These are phyloP conservation scores for Pleurozium schreberi DNA, from an alignment of 225 moss, liverwort and hornwort genomes.

Conservation along the genomic window DNA sequence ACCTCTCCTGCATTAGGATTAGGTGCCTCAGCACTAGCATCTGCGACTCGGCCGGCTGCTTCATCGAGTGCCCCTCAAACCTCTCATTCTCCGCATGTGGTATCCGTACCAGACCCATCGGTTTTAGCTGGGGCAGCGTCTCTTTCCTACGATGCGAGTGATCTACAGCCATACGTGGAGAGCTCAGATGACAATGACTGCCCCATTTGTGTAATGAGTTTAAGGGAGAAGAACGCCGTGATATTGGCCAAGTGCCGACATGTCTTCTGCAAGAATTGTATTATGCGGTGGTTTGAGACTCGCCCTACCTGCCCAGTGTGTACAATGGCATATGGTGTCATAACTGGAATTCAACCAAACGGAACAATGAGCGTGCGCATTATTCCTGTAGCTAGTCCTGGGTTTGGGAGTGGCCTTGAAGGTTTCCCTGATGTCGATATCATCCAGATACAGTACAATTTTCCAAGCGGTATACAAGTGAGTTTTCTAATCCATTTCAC, in stretches of 20 bases:
- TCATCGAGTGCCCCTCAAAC: neutral
- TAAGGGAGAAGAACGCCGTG: slow-evolving; percentile 16
- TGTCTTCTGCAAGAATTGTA: slow-evolving; percentile 41
- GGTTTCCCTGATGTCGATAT: slow-evolving; percentile 32
- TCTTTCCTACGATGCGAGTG: slow-evolving; percentile 13
- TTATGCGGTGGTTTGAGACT: slow-evolving; percentile 42
- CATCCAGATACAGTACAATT: slow-evolving; percentile 29
- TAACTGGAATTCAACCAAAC: slow-evolving; percentile 42
- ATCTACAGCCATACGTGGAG: slow-evolving; percentile 32
- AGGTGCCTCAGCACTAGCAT: neutral
- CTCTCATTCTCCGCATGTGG: neutral
- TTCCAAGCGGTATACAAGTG: slow-evolving; percentile 34
- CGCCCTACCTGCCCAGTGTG: slow-evolving; percentile 55
- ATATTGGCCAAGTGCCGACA: slow-evolving; percentile 37
- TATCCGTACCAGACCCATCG: slow-evolving; percentile 17
- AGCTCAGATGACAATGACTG: slow-evolving; percentile 41
- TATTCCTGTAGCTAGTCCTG: slow-evolving; percentile 23
- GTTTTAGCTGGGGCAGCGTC: slow-evolving; percentile 6
- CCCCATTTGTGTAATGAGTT: slow-evolving; percentile 43
- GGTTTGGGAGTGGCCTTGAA: slow-evolving; percentile 30
- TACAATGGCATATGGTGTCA: slow-evolving; percentile 35
- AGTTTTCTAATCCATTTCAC: neutral
- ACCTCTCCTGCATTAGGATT: neutral
- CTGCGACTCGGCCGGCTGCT: neutral
- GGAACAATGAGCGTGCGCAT: slow-evolving; percentile 43